Conservation (phyloP, 306 rosid genomes). For the Psophocarpus tetragonolobus region DNA sequence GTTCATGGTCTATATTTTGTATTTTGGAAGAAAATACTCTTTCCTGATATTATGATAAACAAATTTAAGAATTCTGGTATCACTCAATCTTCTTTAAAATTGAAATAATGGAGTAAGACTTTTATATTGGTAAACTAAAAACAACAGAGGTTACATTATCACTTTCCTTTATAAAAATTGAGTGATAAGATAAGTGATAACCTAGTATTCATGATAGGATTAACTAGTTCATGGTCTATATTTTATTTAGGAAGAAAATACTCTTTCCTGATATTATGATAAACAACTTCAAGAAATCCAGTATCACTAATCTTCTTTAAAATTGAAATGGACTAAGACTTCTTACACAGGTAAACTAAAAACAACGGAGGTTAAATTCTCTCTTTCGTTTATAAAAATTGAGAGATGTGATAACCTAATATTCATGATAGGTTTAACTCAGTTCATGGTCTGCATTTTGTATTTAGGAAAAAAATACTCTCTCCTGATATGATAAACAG, state of each 20-base stretch:
- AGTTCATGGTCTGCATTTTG: too few species aligned
- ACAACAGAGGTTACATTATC: neutral
- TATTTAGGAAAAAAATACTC: neutral
- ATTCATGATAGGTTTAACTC: too few species aligned
- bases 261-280: too few species aligned
- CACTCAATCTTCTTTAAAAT: slow-evolving; percentile 4
- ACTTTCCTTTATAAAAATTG: neutral
- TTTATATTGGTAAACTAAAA: neutral
- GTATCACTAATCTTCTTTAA: slow-evolving; percentile 9
- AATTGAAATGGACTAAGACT: neutral
- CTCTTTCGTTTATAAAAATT: neutral
- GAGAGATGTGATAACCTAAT: too few species aligned
- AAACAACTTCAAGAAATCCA: slow-evolving; percentile 1
- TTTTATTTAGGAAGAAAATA: too few species aligned
- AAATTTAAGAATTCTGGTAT: slow-evolving; percentile 10
- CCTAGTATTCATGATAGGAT: neutral
- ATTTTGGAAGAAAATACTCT: too few species aligned
- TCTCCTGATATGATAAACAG: neutral
- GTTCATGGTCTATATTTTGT: slow-evolving; percentile 1
- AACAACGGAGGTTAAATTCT: neutral
- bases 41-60: too few species aligned
- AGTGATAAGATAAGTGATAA: neutral
- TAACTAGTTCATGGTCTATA: slow-evolving; percentile 1
- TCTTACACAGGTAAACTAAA: neutral
- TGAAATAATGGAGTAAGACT: neutral